Evolutionary conservation across 495 filamentous ascomycete genomes (phyloP).

Genomic region (Glarea lozoyensis): DNA sequence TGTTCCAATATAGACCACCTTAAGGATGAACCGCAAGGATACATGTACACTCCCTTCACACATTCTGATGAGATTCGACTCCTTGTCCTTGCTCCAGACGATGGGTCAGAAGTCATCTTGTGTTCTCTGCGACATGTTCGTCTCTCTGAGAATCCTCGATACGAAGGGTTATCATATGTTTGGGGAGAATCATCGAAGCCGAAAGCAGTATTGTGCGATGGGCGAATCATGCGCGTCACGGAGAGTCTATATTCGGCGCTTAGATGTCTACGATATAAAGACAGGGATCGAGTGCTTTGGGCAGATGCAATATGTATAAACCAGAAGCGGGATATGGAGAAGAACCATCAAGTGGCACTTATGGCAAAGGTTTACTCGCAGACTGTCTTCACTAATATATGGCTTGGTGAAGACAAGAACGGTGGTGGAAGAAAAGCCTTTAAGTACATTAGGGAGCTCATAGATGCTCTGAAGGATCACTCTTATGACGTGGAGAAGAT

Average conservation of each 20-base stretch:
- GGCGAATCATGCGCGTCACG: background rate
- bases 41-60: background rate
- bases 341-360: too few species aligned
- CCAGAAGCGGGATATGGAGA: too few species aligned
- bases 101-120: background rate
- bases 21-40: too few species aligned
- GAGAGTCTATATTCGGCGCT: conserved; percentile 1
- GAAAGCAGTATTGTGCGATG: background rate
- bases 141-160: background rate
- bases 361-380: too few species aligned
- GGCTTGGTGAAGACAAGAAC: too few species aligned
- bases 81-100: background rate
- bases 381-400: too few species aligned
- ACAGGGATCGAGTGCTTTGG: background rate
- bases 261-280: background rate
- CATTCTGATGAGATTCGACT: conserved; percentile 5
- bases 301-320: conserved; percentile 4
- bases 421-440: too few species aligned
- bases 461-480: too few species aligned
- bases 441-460: too few species aligned
- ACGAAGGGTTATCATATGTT: conserved; percentile 5
- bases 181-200: conserved; percentile 1
- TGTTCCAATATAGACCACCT: too few species aligned
- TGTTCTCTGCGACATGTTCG: background rate
- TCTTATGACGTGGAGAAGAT: too few species aligned